phyloP scores from a whole-genome alignment of 495 filamentous ascomycete species.

The Aspergillus sclerotioniger region DNA sequence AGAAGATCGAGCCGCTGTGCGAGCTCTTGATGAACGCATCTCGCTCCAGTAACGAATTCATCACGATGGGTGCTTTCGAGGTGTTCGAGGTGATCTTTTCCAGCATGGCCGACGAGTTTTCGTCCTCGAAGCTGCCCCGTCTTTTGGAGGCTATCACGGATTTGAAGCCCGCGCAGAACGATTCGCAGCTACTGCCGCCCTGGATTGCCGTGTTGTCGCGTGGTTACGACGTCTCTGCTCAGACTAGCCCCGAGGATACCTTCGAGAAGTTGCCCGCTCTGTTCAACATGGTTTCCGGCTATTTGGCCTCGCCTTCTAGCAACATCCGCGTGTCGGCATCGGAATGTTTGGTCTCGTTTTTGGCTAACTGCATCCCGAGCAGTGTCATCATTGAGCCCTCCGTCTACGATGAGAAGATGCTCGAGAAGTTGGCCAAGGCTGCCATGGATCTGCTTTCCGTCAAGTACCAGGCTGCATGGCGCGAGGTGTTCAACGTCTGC shows the following conservation, averaged over 20 bases:
- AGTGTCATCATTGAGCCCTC: slow-evolving; percentile 81
- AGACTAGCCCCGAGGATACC: slow-evolving; percentile 80
- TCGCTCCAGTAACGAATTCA: slow-evolving; percentile 83
- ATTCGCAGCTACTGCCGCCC: slow-evolving; percentile 87
- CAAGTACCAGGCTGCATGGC: slow-evolving; percentile 92
- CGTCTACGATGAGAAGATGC: slow-evolving; percentile 78
- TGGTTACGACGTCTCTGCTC: slow-evolving; percentile 89
- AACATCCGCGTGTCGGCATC: slow-evolving; percentile 92
- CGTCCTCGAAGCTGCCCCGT: slow-evolving; percentile 83
- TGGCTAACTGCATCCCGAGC: slow-evolving; percentile 81
- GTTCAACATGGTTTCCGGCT: slow-evolving; percentile 71
- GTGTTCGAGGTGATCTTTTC: slow-evolving; percentile 95
- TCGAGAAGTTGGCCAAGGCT: slow-evolving; percentile 69
- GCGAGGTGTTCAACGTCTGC: slow-evolving; percentile 88
- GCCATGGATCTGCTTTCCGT: slow-evolving; percentile 74
- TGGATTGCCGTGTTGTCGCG: slow-evolving; percentile 95
- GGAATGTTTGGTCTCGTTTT: slow-evolving; percentile 89
- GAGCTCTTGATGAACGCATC: slow-evolving; percentile 86
- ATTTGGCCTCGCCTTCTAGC: slow-evolving; percentile 80
- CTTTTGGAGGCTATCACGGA: slow-evolving; percentile 85
- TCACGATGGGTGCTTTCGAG: slow-evolving; percentile 93
- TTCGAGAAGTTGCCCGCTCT: slow-evolving; percentile 83
- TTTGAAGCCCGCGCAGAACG: slow-evolving; percentile 82
- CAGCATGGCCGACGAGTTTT: slow-evolving; percentile 80
- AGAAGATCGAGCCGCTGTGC: slow-evolving; percentile 88